Percentiles rank a stretch among this genome's conserved stretches.
phyloP scores from a whole-genome alignment of 306 rosid genomes.

The Benincasa hispida region DNA sequence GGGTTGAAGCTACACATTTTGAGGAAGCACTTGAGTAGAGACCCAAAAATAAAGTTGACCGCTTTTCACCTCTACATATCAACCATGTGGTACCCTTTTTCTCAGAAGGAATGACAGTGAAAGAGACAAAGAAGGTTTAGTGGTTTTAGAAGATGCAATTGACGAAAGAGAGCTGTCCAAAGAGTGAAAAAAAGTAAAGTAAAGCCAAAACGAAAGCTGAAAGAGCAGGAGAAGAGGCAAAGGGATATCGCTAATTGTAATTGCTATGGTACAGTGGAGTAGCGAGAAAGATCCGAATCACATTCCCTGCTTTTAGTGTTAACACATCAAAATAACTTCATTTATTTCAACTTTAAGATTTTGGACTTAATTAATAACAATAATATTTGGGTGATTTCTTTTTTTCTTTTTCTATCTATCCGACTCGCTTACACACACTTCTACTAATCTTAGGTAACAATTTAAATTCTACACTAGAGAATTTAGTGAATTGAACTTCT shows the following conservation, averaged over 20 bases:
- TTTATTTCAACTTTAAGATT: background rate
- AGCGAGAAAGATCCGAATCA: background rate
- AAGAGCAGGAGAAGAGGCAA: background rate
- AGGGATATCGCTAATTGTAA: too few relatives aligned
- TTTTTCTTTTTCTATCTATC: too few relatives aligned
- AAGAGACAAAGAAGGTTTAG: conserved; percentile 23
- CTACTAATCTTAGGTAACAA: too few relatives aligned
- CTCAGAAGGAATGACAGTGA: conserved; percentile 17
- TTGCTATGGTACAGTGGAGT: background rate
- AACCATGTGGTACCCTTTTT: conserved; percentile 22
- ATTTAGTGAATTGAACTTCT: too few relatives aligned
- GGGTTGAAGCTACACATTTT: conserved; percentile 25
- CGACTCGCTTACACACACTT: too few relatives aligned
- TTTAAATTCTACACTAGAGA: too few relatives aligned
- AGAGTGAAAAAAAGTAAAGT: background rate
- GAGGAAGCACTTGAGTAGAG: conserved; percentile 23
- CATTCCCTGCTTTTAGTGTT: background rate
- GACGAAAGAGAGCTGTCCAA: background rate
- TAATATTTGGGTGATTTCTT: background rate
- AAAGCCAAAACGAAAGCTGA: conserved; percentile 10
- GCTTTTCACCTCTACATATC: conserved; percentile 17
- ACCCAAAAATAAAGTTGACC: conserved; percentile 15
- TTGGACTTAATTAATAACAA: background rate
- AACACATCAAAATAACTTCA: background rate
- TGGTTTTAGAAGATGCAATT: conserved; percentile 21